Percentiles rank a stretch among this genome's conserved stretches.
phyloP scores from a whole-genome alignment of 208 protist species.

The Trypanosoma conorhini region DNA sequence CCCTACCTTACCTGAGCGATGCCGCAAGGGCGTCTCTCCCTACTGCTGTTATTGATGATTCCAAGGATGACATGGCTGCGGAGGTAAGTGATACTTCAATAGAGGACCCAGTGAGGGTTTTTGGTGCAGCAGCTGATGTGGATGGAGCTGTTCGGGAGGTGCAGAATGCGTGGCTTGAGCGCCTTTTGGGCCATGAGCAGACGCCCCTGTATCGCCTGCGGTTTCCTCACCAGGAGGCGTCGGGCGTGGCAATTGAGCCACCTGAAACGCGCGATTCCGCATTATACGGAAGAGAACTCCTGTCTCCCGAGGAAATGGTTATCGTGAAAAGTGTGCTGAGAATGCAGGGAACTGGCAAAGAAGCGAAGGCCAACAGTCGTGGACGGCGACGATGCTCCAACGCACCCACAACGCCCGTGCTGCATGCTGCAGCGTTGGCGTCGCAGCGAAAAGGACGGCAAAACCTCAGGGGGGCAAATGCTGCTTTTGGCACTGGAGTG shows the following conservation, averaged over 20 bases:
- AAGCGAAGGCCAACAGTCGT: not conserved
- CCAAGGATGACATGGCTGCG: not conserved
- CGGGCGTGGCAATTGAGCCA: not conserved
- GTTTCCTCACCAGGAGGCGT: not conserved
- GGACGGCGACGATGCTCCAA: not conserved
- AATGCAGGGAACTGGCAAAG: not conserved
- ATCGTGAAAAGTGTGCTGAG: constrained; percentile 14
- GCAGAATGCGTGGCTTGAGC: constrained; percentile 26
- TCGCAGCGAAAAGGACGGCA: constrained; percentile 1
- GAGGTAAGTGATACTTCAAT: not conserved
- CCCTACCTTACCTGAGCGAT: constrained; percentile 1
- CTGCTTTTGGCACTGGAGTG: not conserved
- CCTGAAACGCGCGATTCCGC: not conserved
- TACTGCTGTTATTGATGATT: constrained; percentile 14
- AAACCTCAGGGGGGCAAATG: not conserved
- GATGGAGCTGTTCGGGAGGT: constrained; percentile 20
- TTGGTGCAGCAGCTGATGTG: constrained; percentile 14
- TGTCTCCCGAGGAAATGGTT: constrained; percentile 14
- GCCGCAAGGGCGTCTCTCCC: constrained; percentile 6
- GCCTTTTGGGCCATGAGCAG: constrained; percentile 9
- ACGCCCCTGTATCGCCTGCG: constrained; percentile 9
- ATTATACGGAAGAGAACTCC: not conserved
- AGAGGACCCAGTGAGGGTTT: constrained; percentile 6
- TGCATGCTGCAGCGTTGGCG: constrained; percentile 1
- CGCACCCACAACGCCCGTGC: not conserved